phyloP scores from a whole-genome alignment of 208 protist genomes.

The Wallacemonas sp. region DNA sequence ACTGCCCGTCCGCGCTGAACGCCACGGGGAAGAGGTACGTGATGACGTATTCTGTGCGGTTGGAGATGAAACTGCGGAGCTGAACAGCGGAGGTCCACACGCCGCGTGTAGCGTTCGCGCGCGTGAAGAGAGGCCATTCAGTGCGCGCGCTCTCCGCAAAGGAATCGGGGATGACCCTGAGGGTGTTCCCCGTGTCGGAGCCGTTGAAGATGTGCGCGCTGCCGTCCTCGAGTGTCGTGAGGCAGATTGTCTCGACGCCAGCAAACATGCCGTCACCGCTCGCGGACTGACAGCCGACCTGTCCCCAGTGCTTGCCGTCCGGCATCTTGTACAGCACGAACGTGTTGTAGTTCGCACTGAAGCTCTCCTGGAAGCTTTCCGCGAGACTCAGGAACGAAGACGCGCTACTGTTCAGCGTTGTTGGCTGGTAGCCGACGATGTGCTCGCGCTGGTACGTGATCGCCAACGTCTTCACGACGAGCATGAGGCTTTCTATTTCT shows the following conservation, averaged over 20 bases:
- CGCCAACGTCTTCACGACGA: constrained; percentile 26
- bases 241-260: constrained; percentile 10
- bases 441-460: constrained; percentile 29
- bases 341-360: constrained; percentile 30
- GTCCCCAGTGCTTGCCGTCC: constrained; percentile 26
- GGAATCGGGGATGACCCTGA: neutral
- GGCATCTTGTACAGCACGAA: constrained; percentile 35
- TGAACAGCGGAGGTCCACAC: constrained; percentile 22
- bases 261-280: constrained; percentile 2
- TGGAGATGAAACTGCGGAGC: constrained; percentile 15
- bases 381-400: constrained; percentile 30
- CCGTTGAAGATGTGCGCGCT: constrained; percentile 2
- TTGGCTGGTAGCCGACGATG: constrained; percentile 26
- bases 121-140: constrained; percentile 1
- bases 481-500: constrained; percentile 31
- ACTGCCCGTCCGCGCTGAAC: constrained; percentile 16
- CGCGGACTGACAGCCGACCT: constrained; percentile 27
- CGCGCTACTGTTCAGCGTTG: constrained; percentile 6
- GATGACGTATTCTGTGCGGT: constrained; percentile 18
- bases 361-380: constrained; percentile 25
- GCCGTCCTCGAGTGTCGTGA: constrained; percentile 5
- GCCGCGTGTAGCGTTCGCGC: constrained; percentile 17
- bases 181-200: constrained; percentile 13
- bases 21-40: constrained; percentile 34
- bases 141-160: constrained; percentile 10